phyloP scores from a whole-genome alignment of 1,284 basidiomycete genomes.

The Moniliophthora roreri region DNA sequence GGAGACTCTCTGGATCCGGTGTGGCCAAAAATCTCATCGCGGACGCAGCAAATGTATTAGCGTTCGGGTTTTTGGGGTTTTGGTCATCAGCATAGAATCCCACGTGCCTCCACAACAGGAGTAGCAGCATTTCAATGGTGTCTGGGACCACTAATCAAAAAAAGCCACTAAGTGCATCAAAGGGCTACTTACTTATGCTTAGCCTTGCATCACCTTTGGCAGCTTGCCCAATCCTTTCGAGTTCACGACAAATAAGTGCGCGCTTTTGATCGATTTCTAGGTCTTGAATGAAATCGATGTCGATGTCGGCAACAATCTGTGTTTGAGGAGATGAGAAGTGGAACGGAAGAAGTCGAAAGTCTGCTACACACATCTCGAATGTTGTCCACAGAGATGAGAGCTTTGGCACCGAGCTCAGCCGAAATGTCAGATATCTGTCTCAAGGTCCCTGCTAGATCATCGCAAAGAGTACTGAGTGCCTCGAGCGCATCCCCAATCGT shows the following conservation, averaged over 20 bases:
- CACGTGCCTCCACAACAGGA: conserved; percentile 86
- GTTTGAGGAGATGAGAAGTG: not conserved
- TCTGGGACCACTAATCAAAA: conserved; percentile 39
- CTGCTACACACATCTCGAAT: conserved; percentile 58
- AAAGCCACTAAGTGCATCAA: conserved; percentile 8
- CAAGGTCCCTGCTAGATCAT: conserved; percentile 59
- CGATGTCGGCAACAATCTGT: conserved; percentile 58
- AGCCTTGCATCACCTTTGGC: conserved; percentile 50
- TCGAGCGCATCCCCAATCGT: conserved; percentile 77
- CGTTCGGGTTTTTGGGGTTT: conserved; percentile 34
- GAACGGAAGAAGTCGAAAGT: not conserved
- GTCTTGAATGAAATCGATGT: conserved; percentile 55
- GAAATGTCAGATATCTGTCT: conserved; percentile 69
- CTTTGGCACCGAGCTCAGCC: conserved; percentile 69
- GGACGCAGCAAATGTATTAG: conserved; percentile 38
- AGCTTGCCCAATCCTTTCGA: conserved; percentile 46
- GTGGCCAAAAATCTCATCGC: conserved; percentile 56
- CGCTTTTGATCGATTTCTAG: conserved; percentile 70
- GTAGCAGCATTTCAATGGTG: conserved; percentile 79
- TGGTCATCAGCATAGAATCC: conserved; percentile 54
- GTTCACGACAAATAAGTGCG: conserved; percentile 58
- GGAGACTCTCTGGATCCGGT: conserved; percentile 52
- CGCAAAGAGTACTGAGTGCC: conserved; percentile 62
- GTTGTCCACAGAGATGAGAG: conserved; percentile 70
- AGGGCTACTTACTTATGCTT: conserved; percentile 47